Percentiles rank a stretch among this genome's conserved stretches.
Conservation (phyloP, 2,329 filamentous ascomycete species). For the Acarospora socialis region DNA sequence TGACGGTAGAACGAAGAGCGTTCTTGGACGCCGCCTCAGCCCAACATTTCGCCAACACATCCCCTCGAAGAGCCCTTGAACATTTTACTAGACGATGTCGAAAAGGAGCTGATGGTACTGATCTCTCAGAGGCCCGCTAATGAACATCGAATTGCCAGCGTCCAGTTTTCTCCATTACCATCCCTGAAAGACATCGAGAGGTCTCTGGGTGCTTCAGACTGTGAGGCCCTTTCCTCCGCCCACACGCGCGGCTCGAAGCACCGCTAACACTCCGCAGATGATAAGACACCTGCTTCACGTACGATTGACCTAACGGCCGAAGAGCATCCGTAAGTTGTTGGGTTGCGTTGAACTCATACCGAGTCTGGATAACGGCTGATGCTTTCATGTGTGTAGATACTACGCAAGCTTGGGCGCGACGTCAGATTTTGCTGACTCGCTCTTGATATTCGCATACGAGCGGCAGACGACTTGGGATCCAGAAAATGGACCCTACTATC, state of each 20-base stretch:
- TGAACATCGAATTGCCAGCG: conserved; percentile 20
- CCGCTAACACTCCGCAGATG: conserved; percentile 3
- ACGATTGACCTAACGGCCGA: conserved; percentile 15
- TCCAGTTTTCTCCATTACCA: conserved; percentile 20
- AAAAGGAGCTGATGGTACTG: conserved; percentile 41
- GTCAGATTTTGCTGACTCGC: conserved; percentile 45
- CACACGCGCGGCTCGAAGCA: not conserved
- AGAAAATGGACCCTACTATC: conserved; percentile 42
- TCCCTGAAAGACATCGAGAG: conserved; percentile 27
- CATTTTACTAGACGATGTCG: conserved; percentile 44
- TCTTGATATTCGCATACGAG: conserved; percentile 49
- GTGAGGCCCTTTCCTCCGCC: no score
- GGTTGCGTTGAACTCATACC: conserved; percentile 9
- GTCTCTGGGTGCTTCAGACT: conserved; percentile 24
- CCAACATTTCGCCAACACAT: conserved; percentile 11
- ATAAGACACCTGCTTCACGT: conserved; percentile 6
- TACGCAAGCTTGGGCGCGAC: conserved; percentile 50
- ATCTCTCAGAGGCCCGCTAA: conserved; percentile 30
- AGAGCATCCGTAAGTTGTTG: conserved; percentile 23
- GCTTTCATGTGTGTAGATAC: conserved; percentile 25
- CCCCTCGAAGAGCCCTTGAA: conserved; percentile 27
- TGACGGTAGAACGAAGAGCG: conserved; percentile 21
- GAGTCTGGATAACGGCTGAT: conserved; percentile 14
- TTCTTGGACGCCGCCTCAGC: conserved; percentile 30
- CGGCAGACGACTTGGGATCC: conserved; percentile 44